Evolutionary conservation across 768 basidiomycete species (phyloP).

Genomic region (Strobilomyces dryophilus): DNA sequence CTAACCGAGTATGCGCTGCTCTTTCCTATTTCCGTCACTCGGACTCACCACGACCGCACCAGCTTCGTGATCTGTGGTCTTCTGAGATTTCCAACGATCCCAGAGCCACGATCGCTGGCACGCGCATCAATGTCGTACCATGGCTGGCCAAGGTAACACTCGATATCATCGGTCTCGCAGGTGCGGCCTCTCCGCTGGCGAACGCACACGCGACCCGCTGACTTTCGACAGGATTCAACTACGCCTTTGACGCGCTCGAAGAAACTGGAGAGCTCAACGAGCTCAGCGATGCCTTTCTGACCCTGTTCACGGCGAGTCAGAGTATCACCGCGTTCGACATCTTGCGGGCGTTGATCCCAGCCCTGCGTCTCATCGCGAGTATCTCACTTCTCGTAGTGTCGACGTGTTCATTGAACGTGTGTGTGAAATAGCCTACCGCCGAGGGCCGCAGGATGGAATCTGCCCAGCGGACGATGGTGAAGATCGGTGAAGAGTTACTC

Average conservation of each 20-base stretch:
- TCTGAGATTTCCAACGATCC: conserved; percentile 30
- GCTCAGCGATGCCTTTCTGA: conserved; percentile 32
- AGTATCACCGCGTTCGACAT: conserved; percentile 24
- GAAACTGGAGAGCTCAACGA: conserved; percentile 24
- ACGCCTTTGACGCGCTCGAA: conserved; percentile 32
- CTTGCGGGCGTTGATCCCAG: conserved; percentile 34
- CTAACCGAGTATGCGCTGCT: conserved; percentile 17
- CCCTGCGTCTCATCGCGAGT: conserved; percentile 38
- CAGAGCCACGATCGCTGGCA: conserved; percentile 9
- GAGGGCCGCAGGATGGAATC: conserved; percentile 12
- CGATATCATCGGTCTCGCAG: conserved; percentile 41
- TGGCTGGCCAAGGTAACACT: conserved; percentile 36
- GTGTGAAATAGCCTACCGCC: conserved; percentile 20
- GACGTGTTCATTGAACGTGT: not conserved
- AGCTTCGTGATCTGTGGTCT: conserved; percentile 49
- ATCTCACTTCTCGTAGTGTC: not conserved
- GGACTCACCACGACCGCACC: not conserved
- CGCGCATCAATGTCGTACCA: conserved; percentile 29
- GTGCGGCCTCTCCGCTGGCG: conserved; percentile 12
- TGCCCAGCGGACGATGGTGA: conserved; percentile 40
- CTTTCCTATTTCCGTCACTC: not conserved
- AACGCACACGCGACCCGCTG: not conserved
- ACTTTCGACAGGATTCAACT: conserved; percentile 38
- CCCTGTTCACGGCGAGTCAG: conserved; percentile 23
- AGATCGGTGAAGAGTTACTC: conserved; percentile 49